phyloP scores from a whole-genome alignment of 1,284 basidiomycete species.

The Fomitopsis pinicola region DNA sequence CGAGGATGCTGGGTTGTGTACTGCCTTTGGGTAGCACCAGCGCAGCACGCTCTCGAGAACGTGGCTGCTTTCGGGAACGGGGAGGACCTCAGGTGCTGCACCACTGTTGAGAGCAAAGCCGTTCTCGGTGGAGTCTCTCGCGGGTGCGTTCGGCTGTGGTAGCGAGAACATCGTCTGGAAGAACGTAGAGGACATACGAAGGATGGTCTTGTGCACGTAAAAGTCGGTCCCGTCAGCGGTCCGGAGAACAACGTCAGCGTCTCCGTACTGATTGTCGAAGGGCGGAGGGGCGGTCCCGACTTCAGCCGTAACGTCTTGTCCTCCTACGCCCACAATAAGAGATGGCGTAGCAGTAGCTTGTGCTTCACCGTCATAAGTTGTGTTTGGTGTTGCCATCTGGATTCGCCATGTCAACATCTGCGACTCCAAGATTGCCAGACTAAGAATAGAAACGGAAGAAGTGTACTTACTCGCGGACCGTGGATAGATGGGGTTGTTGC shows the following conservation, averaged over 20 bases:
- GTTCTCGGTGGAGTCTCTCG: no score
- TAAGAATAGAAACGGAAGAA: no score
- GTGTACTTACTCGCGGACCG: no score
- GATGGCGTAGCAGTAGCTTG: no score
- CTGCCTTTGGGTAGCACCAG: neutral
- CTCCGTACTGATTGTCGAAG: neutral
- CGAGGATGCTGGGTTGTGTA: neutral
- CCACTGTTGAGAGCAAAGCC: no score
- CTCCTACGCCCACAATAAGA: no score
- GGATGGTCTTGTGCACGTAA: slow-evolving; percentile 2
- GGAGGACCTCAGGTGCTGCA: no score
- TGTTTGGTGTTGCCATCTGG: no score
- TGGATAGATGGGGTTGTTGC: no score
- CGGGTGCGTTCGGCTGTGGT: neutral
- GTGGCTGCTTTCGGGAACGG: neutral
- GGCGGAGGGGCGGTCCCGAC: neutral
- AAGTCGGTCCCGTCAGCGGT: slow-evolving; percentile 2
- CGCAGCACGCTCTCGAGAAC: neutral
- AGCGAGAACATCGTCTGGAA: slow-evolving; percentile 1
- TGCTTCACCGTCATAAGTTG: no score
- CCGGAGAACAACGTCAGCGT: slow-evolving; percentile 2
- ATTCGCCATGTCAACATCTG: no score
- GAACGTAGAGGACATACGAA: slow-evolving; percentile 5
- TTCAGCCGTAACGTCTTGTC: neutral
- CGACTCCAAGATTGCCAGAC: no score